phyloP scores from a whole-genome alignment of 1,139 yeast species.

The Candida anutae region DNA sequence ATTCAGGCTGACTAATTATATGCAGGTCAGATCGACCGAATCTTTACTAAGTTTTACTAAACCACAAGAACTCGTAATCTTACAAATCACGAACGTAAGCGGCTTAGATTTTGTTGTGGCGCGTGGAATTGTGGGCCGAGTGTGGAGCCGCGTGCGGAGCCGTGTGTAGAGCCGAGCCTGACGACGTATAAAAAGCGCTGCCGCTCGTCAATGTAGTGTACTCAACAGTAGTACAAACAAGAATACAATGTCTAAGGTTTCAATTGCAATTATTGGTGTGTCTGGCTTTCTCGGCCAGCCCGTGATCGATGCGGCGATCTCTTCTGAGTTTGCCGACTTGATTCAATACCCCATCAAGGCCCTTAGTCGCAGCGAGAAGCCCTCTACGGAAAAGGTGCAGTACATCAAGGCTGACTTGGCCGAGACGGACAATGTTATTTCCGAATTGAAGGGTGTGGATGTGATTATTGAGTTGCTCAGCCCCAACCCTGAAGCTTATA shows the following conservation, averaged over 20 bases:
- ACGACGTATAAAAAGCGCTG: no score
- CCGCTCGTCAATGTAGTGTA: no score
- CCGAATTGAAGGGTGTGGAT: constrained; percentile 40
- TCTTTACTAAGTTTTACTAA: no score
- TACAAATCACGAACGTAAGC: no score
- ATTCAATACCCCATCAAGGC: constrained; percentile 43
- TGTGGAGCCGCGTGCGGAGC: no score
- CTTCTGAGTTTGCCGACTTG: constrained; percentile 33
- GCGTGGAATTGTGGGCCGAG: no score
- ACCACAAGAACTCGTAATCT: no score
- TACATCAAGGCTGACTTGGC: constrained; percentile 26
- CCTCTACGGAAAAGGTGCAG: constrained; percentile 30
- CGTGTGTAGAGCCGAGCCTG: no score
- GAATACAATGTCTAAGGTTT: constrained; percentile 1
- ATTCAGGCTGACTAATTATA: no score
- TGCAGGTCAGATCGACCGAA: no score
- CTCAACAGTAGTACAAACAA: no score
- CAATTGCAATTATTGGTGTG: constrained; percentile 47
- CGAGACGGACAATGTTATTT: constrained; percentile 16
- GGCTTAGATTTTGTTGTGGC: no score
- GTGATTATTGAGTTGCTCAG: constrained; percentile 41
- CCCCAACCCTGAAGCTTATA: constrained; percentile 16
- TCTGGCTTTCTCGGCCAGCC: constrained; percentile 47
- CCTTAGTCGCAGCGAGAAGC: constrained; percentile 33
- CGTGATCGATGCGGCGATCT: constrained; percentile 35